Conservation (phyloP, 345 rosid species). For the Arabis alpina region DNA sequence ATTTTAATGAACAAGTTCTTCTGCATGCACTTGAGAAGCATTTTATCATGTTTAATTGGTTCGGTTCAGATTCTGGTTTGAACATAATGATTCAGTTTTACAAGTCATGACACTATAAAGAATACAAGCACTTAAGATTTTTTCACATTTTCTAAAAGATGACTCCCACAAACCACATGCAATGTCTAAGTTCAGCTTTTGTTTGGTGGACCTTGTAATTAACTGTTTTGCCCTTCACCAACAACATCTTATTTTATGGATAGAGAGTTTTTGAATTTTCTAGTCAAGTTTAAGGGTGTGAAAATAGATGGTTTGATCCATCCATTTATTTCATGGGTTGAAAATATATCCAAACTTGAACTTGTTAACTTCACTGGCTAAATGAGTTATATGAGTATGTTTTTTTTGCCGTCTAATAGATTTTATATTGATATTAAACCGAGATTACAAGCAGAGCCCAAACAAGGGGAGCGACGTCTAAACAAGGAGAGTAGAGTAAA, state of each 20-base stretch:
- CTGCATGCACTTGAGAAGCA: constrained; percentile 51
- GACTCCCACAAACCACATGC: constrained; percentile 13
- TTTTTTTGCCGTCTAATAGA: too few relatives aligned
- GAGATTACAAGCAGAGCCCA: too few relatives aligned
- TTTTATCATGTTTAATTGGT: constrained; percentile 58
- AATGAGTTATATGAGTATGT: too few relatives aligned
- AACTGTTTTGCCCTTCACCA: constrained; percentile 28
- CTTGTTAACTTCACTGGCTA: too few relatives aligned
- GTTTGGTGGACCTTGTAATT: neutral
- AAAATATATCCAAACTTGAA: too few relatives aligned
- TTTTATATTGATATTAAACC: too few relatives aligned
- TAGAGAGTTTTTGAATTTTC: neutral
- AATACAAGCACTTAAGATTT: neutral
- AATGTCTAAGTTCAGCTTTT: neutral
- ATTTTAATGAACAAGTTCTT: neutral
- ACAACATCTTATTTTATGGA: constrained; percentile 3
- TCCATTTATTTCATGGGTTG: too few relatives aligned
- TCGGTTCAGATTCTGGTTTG: constrained; percentile 33
- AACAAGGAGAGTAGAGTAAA: too few relatives aligned
- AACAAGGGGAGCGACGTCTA: too few relatives aligned
- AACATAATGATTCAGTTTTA: neutral
- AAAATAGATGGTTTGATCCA: too few relatives aligned
- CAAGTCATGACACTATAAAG: constrained; percentile 10
- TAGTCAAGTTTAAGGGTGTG: neutral
- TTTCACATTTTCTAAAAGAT: neutral